Evolutionary conservation across 2,329 filamentous ascomycete species (phyloP).

Genomic region (Ophiostoma sp.): DNA sequence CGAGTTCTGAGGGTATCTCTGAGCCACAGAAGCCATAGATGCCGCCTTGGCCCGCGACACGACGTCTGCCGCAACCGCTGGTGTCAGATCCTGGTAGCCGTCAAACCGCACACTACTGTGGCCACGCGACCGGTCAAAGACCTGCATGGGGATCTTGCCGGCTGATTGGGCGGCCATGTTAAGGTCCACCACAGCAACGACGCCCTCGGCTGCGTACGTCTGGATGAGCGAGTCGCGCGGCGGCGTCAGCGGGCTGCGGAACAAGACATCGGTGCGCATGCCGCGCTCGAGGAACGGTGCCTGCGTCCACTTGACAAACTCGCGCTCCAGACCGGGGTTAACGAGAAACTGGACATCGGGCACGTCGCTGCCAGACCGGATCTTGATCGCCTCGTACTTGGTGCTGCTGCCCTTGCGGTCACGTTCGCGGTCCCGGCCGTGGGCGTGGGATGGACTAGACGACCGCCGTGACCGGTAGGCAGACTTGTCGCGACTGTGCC

Average conservation of each 20-base stretch:
- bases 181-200: constrained; percentile 76
- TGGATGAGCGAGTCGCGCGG: constrained; percentile 74
- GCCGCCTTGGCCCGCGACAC: constrained; percentile 63
- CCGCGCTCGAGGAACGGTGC: constrained; percentile 65
- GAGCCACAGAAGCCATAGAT: constrained; percentile 30
- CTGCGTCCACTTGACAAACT: constrained; percentile 81
- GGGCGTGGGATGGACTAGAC: constrained; percentile 51
- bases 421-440: neutral
- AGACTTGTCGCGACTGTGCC: constrained; percentile 34
- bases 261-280: constrained; percentile 72
- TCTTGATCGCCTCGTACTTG: constrained; percentile 13
- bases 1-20: constrained; percentile 30
- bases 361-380: constrained; percentile 66
- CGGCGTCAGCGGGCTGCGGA: constrained; percentile 65
- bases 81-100: constrained; percentile 79
- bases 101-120: constrained; percentile 70
- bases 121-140: constrained; percentile 75
- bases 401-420: constrained; percentile 37
- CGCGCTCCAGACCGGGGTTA: constrained; percentile 68
- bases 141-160: constrained; percentile 72
- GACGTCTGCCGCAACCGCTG: constrained; percentile 71
- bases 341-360: constrained; percentile 88
- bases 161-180: constrained; percentile 62
- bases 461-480: constrained; percentile 59
- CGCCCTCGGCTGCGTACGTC: constrained; percentile 81